Evolutionary conservation across 2,329 filamentous ascomycete genomes (phyloP).

Genomic region (Penicillium sp.): DNA sequence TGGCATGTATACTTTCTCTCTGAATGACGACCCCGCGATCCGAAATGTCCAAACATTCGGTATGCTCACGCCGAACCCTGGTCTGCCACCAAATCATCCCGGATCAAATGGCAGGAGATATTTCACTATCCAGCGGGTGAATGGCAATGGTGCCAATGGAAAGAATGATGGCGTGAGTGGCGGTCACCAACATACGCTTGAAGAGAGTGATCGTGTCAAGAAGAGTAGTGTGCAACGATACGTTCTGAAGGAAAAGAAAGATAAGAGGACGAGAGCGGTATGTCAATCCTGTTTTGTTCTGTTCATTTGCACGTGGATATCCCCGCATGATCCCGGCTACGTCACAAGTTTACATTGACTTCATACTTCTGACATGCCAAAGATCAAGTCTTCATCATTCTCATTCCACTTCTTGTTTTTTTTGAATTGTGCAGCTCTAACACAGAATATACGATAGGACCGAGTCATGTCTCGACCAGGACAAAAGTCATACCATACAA

Average conservation of each 20-base stretch:
- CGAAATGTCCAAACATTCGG: slow-evolving; percentile 39
- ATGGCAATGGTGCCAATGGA: slow-evolving; percentile 71
- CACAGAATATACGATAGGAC: slow-evolving; percentile 14
- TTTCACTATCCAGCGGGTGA: slow-evolving; percentile 75
- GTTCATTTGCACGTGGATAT: slow-evolving; percentile 3
- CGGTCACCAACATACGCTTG: slow-evolving; percentile 71
- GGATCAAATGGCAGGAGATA: slow-evolving; percentile 55
- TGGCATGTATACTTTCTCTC: slow-evolving; percentile 26
- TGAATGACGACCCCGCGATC: slow-evolving; percentile 1
- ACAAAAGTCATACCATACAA: slow-evolving; percentile 69
- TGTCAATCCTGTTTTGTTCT: slow-evolving; percentile 30
- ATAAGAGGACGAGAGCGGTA: slow-evolving; percentile 60
- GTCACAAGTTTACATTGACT: slow-evolving; percentile 17
- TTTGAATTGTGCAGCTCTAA: slow-evolving; percentile 13
- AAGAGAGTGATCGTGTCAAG: slow-evolving; percentile 74
- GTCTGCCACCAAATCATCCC: slow-evolving; percentile 45
- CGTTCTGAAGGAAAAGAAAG: slow-evolving; percentile 63
- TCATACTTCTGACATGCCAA: neutral
- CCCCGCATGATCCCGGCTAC: slow-evolving; percentile 19
- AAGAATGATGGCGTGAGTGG: slow-evolving; percentile 68
- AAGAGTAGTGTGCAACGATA: slow-evolving; percentile 73
- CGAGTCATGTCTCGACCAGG: slow-evolving; percentile 49
- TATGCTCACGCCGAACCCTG: slow-evolving; percentile 42
- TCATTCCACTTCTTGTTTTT: slow-evolving; percentile 1
- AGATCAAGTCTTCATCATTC: neutral